Percentiles rank a stretch among this genome's conserved stretches.
phyloP scores from a whole-genome alignment of 108 stramenopile genomes.

The Cyclostephanos tholiformis region DNA sequence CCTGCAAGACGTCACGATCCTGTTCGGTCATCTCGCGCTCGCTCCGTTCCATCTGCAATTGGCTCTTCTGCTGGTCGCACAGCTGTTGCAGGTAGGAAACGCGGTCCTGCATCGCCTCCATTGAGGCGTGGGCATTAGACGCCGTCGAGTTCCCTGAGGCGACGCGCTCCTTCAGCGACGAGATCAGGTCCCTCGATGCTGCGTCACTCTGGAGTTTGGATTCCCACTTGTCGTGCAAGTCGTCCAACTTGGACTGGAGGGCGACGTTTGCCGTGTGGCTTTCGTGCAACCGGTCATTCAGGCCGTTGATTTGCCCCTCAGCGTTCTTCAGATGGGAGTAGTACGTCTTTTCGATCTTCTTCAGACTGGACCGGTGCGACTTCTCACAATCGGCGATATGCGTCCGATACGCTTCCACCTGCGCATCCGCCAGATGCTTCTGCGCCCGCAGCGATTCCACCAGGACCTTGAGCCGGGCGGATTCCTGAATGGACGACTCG shows the following conservation, averaged over 20 bases:
- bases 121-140: constrained; percentile 22
- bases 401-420: constrained; percentile 28
- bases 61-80: constrained; percentile 26
- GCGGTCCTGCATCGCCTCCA: constrained; percentile 31
- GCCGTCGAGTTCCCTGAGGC: constrained; percentile 7
- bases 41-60: constrained; percentile 22
- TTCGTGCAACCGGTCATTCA: constrained; percentile 32
- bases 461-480: constrained; percentile 32
- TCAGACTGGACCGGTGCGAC: constrained; percentile 15
- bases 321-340: constrained; percentile 31
- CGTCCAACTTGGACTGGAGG: constrained; percentile 35
- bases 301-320: constrained; percentile 34
- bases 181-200: constrained; percentile 29
- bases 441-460: constrained; percentile 25
- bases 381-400: constrained; percentile 28
- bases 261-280: constrained; percentile 20
- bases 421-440: constrained; percentile 17
- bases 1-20: constrained; percentile 39
- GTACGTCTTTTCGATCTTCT: constrained; percentile 26
- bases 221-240: constrained; percentile 25
- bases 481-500: constrained; percentile 31
- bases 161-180: constrained; percentile 30
- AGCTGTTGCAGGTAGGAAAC: constrained; percentile 30
- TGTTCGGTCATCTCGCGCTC: constrained; percentile 37
- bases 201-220: constrained; percentile 16